Evolutionary conservation across 345 rosid genomes (phyloP), one percentile per base, ranked within the genome.

Genomic region (Heritiera littoralis): DNA sequence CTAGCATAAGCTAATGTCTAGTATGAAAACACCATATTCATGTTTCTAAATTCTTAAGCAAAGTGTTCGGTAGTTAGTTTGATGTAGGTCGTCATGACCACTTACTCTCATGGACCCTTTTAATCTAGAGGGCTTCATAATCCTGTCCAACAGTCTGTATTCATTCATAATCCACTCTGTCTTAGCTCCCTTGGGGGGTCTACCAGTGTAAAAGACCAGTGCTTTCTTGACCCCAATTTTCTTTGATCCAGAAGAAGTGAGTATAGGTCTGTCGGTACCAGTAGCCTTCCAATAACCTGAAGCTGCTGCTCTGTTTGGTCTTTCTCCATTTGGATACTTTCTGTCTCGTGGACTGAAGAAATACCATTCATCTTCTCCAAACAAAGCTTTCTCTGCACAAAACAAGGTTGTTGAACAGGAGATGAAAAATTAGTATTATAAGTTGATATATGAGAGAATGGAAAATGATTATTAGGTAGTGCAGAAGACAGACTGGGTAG

Each of bases 301-400:
- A 18, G 83, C 84, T 32, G 88, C 87, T 3, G 87, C 85, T 60
- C 88, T 69, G 74, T 87, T 86, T 1, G 90, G 83, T 59, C 86
- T 72, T 28, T 46, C 78, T 15, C 88, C 86, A 7, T 86, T 85
- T 9, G 90, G 86, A 77, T 87, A 83, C 66, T 86, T 89, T 61
- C 86, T 70, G 32, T 86, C 84, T 74, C 89, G 81, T 15, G 91
- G 92, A 77, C 89, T 91, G 75, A 92, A 90, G 77, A 91, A 91
- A 77, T 82, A 91, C 94, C 94, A 89, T 77, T 90, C 94, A 40
- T 89, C 79, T 49, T 90, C 91, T 45, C 92, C 93, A 78, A 89
- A 93, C 85, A 87, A 84, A 49, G 98, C 94, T 78, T 89, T 87
- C 43, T 87, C 98, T 93, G 86, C 59, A 80, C 52, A 78, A 35